Base-by-base conservation (phyloP, 345 rosid genomes). In the Alliaria petiolata region DNA sequence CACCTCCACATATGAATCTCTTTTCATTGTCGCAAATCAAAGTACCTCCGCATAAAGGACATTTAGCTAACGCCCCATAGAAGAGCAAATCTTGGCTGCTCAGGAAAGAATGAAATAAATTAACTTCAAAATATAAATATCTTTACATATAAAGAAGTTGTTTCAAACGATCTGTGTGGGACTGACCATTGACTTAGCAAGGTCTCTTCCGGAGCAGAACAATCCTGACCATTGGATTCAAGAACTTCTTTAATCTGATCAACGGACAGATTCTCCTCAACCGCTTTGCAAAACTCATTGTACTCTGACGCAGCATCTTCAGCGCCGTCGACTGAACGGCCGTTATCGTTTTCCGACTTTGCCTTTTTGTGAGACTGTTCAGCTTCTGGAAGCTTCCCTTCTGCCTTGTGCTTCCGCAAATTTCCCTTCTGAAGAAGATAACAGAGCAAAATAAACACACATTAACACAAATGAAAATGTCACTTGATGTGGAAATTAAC, bases 391-490 rank as follows among this genome's bases (percentile, higher is more conserved):
- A 76, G 71, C 57, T 74, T 80, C 79, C 78, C 86, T 76, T 85
- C 90, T n/a, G 89, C 97, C 59, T 90, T 93, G 76, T 89, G 92
- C 85, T 90, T 93, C 80, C 93, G 79, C 36, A 87, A 82, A 86
- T 77, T 85, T 33, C 84, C 80, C 81, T 69, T 69, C 75, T 76
- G 28, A 34, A 34, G 19, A 44, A 25, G 3, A 19, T 8, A 39
- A 14, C 6, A 1, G 4, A 67, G 15, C 2, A 36, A 16, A 6
- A 1, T 15, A 17, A 28, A 26, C 5, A 8, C 4, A 35, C 7
- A 63, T 46, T 12, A 43, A 45, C 36, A 61, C 19, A 52, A 34
- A 33, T 2, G 0, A 2, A 13, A 20, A 15, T n/a, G 43, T 15
- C 40, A 2, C 0, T 3, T 17, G 13, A 9, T 72, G 50, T 15